Base-by-base conservation (phyloP, 306 rosid genomes). In the Malus orientalis region DNA sequence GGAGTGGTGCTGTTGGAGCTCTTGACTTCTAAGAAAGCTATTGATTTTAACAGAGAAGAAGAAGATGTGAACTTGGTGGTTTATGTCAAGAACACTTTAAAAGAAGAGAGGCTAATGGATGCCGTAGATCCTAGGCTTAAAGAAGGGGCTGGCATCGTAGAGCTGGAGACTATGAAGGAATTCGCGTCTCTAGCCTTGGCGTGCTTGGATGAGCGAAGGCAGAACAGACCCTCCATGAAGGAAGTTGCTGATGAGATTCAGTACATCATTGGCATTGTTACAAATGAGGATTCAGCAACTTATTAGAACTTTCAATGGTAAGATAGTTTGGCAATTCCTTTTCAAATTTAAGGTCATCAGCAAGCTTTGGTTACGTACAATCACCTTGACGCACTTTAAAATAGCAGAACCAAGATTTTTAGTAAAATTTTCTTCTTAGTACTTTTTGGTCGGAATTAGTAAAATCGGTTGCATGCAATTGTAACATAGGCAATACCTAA, bases 221-320 rank as follows among this genome's bases (percentile, higher is more conserved):
- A 87, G 8, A 87, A 79, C 38, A 60, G 90, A 30, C 94, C 91
- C n/a, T 51, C 91, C 1, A 87, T 87, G 94, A 89, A 89, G 76
- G 84, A 84, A 55, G 89, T 89, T 55, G 74, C 90, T 4, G 85
- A 85, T 60, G 91, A 87, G 73, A 87, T 85, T 76, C 87, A 85
- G 61, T 71, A 87, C 74, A 45, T 85, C 0, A 68, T 87, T 38
- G 59, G 84, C 47, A 66, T 85, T 47, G 67, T 80, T 78, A 70
- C 77, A 11, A 73, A 18, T 70, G 76, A 42, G 70, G 71, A 29
- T 74, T 74, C 70, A 27, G 30, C 30, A 44, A 74, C 70, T 18
- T 12, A 74, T 11, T 20, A 74, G 27, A 59, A 30, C 16, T 29
- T 4, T 27, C 27, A 57, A 30, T n/a, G 44, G 25, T 6, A 30